Base-by-base conservation (phyloP, 208 protist genomes). In the Trypanosoma brucei region DNA sequence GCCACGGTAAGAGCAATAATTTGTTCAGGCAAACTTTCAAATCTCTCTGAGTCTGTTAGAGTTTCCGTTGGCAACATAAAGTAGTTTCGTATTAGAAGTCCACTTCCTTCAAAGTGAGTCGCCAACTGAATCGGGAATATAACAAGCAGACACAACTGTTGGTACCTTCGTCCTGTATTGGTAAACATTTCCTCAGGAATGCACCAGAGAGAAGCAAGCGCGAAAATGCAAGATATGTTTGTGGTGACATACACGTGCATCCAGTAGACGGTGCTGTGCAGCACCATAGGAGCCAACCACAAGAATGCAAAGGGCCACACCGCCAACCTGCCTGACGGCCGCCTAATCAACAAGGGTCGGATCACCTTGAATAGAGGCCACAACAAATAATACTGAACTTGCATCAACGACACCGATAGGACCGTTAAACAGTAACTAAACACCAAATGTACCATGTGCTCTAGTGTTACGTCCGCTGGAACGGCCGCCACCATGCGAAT, bases 81-180 rank as follows among this genome's bases (percentile, higher is more conserved):
- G 35, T 70, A 49, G 48, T 93, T 93, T 55, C 86, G 67, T 31
- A 88, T 55, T n/a, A 75, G 76, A 34, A 91, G 56, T 3, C 76
- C 66, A 0, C 85, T 53, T 1, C 86, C 86, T 46, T 93, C 79
- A 70, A 88, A 84, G 59, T 93, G 83, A 2, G 83, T 54, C 0
- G 79, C 67, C 11, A 83, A 84, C 35, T 59, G 55, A 14, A 59
- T n/a, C 33, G 72, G 39, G 33, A 71, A 62, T 14, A 33, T 39
- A 6, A 76, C 6, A 34, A 77, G 22, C 44, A 68, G 59, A 51
- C 65, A 71, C 4, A 73, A 37, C 55, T 59, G 71, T 34, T 68
- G 76, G 60, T 81, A 86, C 51, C 60, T 37, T 59, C 79, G 74
- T 5, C 72, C 72, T 0, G 56, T 34, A 6, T 36, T 13, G 14